phyloP scores from a whole-genome alignment of 495 filamentous ascomycete species.

The Durotheca rogersii region DNA sequence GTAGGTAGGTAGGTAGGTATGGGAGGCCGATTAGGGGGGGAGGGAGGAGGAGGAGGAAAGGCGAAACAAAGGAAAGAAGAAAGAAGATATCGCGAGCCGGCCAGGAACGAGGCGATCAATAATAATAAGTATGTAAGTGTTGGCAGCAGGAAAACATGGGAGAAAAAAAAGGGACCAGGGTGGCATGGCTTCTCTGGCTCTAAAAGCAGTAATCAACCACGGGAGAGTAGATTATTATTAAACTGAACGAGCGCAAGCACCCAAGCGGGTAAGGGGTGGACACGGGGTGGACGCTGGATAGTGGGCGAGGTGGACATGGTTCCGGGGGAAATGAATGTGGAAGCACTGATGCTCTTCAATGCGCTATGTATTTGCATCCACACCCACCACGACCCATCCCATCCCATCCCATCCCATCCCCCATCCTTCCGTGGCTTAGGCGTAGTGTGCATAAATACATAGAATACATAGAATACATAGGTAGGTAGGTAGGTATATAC shows the following conservation, averaged over 20 bases:
- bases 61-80: slow-evolving; percentile 26
- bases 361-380: slow-evolving; percentile 36
- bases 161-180: slow-evolving; percentile 26
- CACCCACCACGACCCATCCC: no score
- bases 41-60: slow-evolving; percentile 24
- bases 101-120: slow-evolving; percentile 33
- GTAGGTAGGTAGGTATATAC: slow-evolving; percentile 10
- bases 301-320: no score
- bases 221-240: slow-evolving; percentile 33
- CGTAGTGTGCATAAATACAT: no score
- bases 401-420: no score
- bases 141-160: slow-evolving; percentile 16
- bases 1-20: no score
- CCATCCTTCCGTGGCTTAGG: slow-evolving; percentile 33
- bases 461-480: no score
- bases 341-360: slow-evolving; percentile 33
- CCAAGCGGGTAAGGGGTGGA: slow-evolving; percentile 21
- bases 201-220: slow-evolving; percentile 34
- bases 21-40: no score
- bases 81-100: slow-evolving; percentile 28
- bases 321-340: slow-evolving; percentile 34
- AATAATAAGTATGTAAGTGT: slow-evolving; percentile 27
- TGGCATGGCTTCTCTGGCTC: slow-evolving; percentile 28
- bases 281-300: no score
- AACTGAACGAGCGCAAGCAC: slow-evolving; percentile 15